Percentiles rank a stretch among this genome's conserved stretches.
phyloP scores from a whole-genome alignment of 768 basidiomycete species.

The Pulveroboletus frians region DNA sequence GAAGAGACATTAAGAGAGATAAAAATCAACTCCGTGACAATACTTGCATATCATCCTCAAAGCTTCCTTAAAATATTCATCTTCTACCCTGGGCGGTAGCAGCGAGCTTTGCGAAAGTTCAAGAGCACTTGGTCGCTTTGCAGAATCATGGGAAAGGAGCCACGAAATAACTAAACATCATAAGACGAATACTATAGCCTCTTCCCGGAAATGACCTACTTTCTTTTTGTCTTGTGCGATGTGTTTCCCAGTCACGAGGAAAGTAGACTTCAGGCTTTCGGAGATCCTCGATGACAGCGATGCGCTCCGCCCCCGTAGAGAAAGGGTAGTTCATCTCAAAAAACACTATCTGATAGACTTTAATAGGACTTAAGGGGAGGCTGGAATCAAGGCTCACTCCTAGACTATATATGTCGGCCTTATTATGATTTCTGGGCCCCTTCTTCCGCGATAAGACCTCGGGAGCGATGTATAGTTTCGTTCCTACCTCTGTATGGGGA shows the following conservation, averaged over 20 bases:
- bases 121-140: constrained; percentile 71
- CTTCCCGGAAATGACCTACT: constrained; percentile 42
- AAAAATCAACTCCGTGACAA: not conserved
- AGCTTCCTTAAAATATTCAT: constrained; percentile 82
- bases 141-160: constrained; percentile 79
- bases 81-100: constrained; percentile 71
- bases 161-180: constrained; percentile 61
- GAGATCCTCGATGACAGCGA: constrained; percentile 74
- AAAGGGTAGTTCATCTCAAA: constrained; percentile 95
- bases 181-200: constrained; percentile 3
- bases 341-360: constrained; percentile 70
- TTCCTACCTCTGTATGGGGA: constrained; percentile 70
- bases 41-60: constrained; percentile 66
- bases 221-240: constrained; percentile 57
- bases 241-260: constrained; percentile 67
- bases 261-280: constrained; percentile 71
- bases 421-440: constrained; percentile 70
- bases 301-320: constrained; percentile 77
- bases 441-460: constrained; percentile 68
- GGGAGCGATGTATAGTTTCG: constrained; percentile 87
- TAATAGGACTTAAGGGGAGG: not conserved
- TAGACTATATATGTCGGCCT: constrained; percentile 93
- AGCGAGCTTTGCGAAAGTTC: constrained; percentile 77
- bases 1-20: not conserved
- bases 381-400: constrained; percentile 51